These are phyloP conservation scores for Anisodus acutangulus DNA, from an alignment of 257 asterid genomes.

Conservation along the genomic window DNA sequence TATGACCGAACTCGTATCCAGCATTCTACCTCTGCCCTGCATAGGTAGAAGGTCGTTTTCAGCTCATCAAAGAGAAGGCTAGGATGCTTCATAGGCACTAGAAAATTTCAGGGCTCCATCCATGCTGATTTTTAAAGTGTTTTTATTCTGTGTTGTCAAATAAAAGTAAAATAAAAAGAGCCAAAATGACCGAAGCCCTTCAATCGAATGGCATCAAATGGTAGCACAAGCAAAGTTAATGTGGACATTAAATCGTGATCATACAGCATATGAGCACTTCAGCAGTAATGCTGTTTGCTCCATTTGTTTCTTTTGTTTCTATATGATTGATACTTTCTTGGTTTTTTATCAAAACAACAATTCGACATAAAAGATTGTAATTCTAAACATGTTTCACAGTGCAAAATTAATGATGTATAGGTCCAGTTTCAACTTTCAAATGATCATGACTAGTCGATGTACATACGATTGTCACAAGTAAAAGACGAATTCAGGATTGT, in stretches of 20 bases:
- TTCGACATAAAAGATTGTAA: slow-evolving; percentile 24
- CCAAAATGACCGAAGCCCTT: background rate
- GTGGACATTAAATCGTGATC: background rate
- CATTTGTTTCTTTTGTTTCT: background rate
- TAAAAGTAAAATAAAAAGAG: background rate
- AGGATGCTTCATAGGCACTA: background rate
- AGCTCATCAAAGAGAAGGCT: background rate
- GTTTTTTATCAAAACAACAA: background rate
- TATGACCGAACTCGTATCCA: too few species aligned
- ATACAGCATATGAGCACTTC: too few species aligned
- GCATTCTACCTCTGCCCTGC: too few species aligned
- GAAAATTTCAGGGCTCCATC: too few species aligned
- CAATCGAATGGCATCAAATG: background rate
- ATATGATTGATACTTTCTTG: background rate
- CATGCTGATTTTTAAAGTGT: background rate
- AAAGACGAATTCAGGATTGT: background rate
- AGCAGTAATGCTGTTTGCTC: background rate
- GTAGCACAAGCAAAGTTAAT: background rate
- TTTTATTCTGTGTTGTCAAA: background rate
- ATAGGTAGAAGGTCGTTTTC: slow-evolving; percentile 14
- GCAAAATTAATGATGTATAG: slow-evolving; percentile 1
- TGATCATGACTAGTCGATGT: background rate
- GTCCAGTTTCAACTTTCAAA: background rate
- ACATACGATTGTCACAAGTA: background rate
- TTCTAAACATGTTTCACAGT: slow-evolving; percentile 2